Base-by-base conservation (phyloP, 148 eudicot genomes). In the Camellia japonica region DNA sequence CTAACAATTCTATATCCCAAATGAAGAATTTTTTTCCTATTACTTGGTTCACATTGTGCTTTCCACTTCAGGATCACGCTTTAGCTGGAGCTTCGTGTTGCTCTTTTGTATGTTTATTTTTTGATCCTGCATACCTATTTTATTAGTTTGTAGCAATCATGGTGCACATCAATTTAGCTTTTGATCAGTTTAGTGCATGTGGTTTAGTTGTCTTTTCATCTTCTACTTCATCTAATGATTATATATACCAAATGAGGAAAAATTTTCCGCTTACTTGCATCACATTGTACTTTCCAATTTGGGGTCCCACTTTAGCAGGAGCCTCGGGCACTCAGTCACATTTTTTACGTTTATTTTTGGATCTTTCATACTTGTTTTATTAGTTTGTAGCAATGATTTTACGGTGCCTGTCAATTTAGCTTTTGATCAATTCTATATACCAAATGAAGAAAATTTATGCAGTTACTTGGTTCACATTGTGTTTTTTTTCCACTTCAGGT, bases 391-490 rank as follows among this genome's bases (percentile, higher is more conserved):
- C 38, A 30, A 30, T 30, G 38, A 30, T 30, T 30, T 30, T 1
- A 30, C 38, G 0, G 38, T 30, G 38, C 38, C 38, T 30, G 38
- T 30, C 38, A 30, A 30, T 30, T 30, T 30, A 30, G 38, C 38
- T 30, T 30, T 30, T 30, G 38, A 30, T 30, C 38, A 30, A 30
- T 30, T 30, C 38, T 30, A 30, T 30, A 30, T 30, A 30, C 38
- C 38, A 30, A 30, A 43, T 44, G 41, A 19, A 19, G 18, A 41
- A 20, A n/a, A 5, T 58, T 15, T 74, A 30, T 62, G 13, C 38
- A 38, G 66, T 23, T 14, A 12, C 71, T 82, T 65, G 20, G n/a
- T 79, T 5, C 44, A 47, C 52, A 74, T 46, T 62, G 38, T 30
- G 38, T 76, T 68, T 52, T 10, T 44, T 38, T n/a, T 56, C 10